These are phyloP conservation scores for Quercus mongolica DNA, from an alignment of 306 rosid genomes.

Conservation along the genomic window DNA sequence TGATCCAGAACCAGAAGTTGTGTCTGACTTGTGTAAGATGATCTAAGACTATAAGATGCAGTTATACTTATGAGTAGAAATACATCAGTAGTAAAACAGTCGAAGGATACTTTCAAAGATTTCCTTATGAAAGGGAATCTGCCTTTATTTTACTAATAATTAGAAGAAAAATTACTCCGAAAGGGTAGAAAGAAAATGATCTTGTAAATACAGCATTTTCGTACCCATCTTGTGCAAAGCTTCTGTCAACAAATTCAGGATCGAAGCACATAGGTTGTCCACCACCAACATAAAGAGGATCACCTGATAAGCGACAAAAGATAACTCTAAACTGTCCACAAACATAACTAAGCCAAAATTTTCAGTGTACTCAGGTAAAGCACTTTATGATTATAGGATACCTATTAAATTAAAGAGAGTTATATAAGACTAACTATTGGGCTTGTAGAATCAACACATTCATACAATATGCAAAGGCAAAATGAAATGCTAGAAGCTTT, in stretches of 20 bases:
- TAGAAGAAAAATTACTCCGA: background rate
- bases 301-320: slow-evolving; percentile 43
- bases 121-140: background rate
- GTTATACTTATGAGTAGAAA: background rate
- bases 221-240: slow-evolving; percentile 81
- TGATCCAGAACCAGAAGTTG: background rate
- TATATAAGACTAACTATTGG: too few species aligned
- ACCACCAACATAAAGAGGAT: slow-evolving; percentile 77
- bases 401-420: too few species aligned
- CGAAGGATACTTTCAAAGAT: background rate
- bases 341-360: background rate
- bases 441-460: too few species aligned
- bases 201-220: background rate
- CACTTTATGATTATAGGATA: background rate
- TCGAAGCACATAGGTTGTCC: slow-evolving; percentile 72
- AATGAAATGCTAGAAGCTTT: too few species aligned
- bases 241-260: slow-evolving; percentile 40
- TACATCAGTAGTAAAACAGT: background rate
- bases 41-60: background rate
- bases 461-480: too few species aligned
- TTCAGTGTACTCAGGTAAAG: background rate
- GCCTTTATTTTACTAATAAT: background rate
- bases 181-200: background rate
- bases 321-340: background rate
- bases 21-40: background rate